Conservation (phyloP, 331 rosid genomes). For the Pyrus hybrid region DNA sequence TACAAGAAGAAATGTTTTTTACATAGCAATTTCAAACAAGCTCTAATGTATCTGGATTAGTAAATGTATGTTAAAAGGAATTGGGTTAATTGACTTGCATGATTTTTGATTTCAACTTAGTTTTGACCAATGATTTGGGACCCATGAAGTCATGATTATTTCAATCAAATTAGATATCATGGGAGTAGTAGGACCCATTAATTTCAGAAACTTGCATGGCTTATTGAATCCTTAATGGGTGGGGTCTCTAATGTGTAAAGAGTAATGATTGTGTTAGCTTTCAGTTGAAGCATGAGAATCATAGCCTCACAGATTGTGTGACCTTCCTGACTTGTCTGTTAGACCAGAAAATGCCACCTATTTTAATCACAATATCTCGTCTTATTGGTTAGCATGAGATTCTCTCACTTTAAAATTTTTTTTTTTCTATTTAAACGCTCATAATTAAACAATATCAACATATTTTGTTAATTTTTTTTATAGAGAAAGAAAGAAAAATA, state of each 20-base stretch:
- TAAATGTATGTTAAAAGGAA: background rate
- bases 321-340: background rate
- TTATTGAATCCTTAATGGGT: background rate
- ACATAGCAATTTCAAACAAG: no score
- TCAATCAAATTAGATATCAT: conserved; percentile 6
- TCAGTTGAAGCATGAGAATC: conserved; percentile 20
- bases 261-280: conserved; percentile 8
- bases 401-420: no score
- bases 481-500: no score
- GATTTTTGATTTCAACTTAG: background rate
- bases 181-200: background rate
- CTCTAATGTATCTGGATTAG: no score
- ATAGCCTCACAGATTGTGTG: background rate
- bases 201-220: background rate
- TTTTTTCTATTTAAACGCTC: fast-evolving
- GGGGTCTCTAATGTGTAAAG: conserved; percentile 3
- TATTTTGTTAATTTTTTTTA: no score
- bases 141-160: conserved; percentile 8
- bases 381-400: no score
- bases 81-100: background rate
- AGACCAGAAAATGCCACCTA: background rate
- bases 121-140: conserved; percentile 17
- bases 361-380: no score
- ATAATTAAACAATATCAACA: no score
- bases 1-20: no score